Evolutionary conservation across 345 rosid genomes (phyloP).

Genomic region (Corchorus olitorius): DNA sequence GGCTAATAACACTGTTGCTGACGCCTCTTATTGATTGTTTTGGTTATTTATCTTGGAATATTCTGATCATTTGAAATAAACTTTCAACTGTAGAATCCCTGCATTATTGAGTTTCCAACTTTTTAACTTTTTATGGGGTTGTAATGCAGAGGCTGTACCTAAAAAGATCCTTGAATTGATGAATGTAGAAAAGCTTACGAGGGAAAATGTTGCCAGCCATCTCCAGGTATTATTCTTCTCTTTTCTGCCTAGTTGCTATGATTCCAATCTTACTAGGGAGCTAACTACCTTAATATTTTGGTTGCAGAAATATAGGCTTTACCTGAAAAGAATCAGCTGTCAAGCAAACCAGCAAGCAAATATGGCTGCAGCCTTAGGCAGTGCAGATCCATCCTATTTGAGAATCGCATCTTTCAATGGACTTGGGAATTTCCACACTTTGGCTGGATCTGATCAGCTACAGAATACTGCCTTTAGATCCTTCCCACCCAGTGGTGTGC

Average conservation of each 20-base stretch:
- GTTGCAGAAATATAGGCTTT: constrained; percentile 82
- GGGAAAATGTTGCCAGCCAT: constrained; percentile 97
- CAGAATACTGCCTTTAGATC: constrained; percentile 50
- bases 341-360: constrained; percentile 53
- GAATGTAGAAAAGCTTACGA: constrained; percentile 85
- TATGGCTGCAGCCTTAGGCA: constrained; percentile 55
- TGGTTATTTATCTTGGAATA: background rate
- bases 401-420: constrained; percentile 55
- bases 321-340: constrained; percentile 64
- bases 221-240: constrained; percentile 62
- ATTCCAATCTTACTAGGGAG: background rate
- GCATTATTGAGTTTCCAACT: background rate
- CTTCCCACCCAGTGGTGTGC: constrained; percentile 45
- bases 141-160: constrained; percentile 88
- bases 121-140: background rate
- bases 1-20: background rate
- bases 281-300: constrained; percentile 6
- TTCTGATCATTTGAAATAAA: background rate
- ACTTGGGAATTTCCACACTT: constrained; percentile 46
- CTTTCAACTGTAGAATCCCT: background rate
- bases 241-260: background rate
- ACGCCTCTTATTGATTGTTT: background rate
- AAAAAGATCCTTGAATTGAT: constrained; percentile 91
- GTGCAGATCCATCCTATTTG: constrained; percentile 55
- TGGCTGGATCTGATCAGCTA: constrained; percentile 50